Evolutionary conservation across 495 filamentous ascomycete species (phyloP).

Genomic region (Parathielavia hyrcaniae): DNA sequence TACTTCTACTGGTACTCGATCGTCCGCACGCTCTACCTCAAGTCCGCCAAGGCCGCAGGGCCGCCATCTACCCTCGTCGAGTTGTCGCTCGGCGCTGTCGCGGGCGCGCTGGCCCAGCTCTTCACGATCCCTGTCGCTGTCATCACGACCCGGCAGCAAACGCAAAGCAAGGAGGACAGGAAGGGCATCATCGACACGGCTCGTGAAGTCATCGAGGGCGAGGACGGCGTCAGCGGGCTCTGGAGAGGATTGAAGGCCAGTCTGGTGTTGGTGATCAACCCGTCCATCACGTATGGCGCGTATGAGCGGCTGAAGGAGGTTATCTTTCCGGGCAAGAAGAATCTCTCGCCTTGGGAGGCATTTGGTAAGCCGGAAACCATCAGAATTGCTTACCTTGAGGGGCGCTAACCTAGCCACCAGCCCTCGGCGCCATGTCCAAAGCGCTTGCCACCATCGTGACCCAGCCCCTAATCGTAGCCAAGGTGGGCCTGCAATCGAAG

Average conservation of each 20-base stretch:
- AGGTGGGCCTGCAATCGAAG: constrained; percentile 90
- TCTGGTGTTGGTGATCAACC: constrained; percentile 93
- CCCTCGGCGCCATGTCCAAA: constrained; percentile 91
- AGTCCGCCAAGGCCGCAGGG: constrained; percentile 52
- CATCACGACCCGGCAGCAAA: constrained; percentile 92
- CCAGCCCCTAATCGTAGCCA: constrained; percentile 95
- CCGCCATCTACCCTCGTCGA: constrained; percentile 79
- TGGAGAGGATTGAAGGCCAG: constrained; percentile 97
- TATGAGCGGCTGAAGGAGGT: constrained; percentile 83
- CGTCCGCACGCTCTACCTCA: constrained; percentile 75
- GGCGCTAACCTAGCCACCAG: constrained; percentile 37
- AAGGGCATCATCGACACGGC: constrained; percentile 88
- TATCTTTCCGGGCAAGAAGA: constrained; percentile 70
- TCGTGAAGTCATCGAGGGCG: constrained; percentile 77
- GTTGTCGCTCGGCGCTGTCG: constrained; percentile 77
- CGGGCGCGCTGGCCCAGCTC: constrained; percentile 86
- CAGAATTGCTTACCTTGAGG: background rate
- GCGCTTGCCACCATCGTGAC: constrained; percentile 85
- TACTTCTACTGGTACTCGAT: constrained; percentile 99
- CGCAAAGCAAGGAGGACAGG: constrained; percentile 70
- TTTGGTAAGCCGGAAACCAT: constrained; percentile 59
- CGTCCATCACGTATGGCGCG: constrained; percentile 95
- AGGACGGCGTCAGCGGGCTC: constrained; percentile 82
- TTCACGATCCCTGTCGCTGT: constrained; percentile 97
- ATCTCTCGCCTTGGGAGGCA: constrained; percentile 77